Evolutionary conservation across 148 eudicot species (phyloP).

Genomic region (Rhododendron molle): DNA sequence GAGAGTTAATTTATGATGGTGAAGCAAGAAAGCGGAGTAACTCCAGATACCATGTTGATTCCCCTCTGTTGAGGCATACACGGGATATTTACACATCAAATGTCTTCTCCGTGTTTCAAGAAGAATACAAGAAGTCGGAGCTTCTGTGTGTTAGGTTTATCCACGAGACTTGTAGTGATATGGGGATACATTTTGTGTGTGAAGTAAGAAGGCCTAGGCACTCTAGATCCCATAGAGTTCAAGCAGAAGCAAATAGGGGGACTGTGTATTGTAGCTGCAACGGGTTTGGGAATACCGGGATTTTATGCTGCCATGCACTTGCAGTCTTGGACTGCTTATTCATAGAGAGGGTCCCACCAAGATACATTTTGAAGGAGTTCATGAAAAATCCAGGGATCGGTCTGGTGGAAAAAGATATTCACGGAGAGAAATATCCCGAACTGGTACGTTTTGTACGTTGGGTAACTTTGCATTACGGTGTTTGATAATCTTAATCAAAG

Average conservation of each 20-base stretch:
- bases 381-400: neutral
- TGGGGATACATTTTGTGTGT: neutral
- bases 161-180: neutral
- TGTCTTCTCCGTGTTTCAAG: neutral
- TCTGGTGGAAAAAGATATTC: neutral
- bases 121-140: neutral
- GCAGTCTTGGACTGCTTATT: neutral
- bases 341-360: neutral
- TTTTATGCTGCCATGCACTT: neutral
- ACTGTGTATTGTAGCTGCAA: neutral
- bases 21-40: too few species aligned
- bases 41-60: too few species aligned
- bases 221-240: neutral
- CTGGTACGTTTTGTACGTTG: neutral
- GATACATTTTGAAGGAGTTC: neutral
- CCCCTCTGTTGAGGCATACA: neutral
- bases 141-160: neutral
- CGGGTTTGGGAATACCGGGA: neutral
- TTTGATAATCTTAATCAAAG: neutral
- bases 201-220: neutral
- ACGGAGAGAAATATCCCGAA: neutral
- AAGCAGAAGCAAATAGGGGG: neutral
- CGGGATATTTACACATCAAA: neutral
- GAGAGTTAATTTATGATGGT: neutral
- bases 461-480: neutral